phyloP scores from a whole-genome alignment of 148 eudicot species.

The Chenopodium album region DNA sequence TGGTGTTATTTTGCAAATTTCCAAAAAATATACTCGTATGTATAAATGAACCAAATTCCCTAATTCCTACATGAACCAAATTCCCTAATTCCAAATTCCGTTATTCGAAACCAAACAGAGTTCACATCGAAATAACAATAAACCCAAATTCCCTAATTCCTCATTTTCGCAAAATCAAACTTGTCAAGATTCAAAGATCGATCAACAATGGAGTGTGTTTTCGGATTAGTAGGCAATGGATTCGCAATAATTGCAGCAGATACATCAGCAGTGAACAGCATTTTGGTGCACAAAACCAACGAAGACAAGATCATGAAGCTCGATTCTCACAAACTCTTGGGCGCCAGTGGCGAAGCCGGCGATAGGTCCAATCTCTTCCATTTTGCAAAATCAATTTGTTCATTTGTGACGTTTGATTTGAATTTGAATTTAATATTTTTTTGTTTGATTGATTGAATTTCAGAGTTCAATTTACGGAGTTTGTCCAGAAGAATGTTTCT shows the following conservation, averaged over 20 bases:
- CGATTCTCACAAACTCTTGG: slow-evolving; percentile 90
- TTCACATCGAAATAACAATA: no score
- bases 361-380: slow-evolving; percentile 49
- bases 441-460: slow-evolving; percentile 3
- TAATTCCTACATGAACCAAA: no score
- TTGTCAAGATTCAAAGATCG: neutral
- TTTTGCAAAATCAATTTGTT: no score
- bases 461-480: slow-evolving; percentile 91
- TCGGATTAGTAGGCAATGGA: slow-evolving; percentile 73
- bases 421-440: neutral
- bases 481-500: slow-evolving; percentile 65
- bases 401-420: neutral
- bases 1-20: no score
- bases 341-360: slow-evolving; percentile 87
- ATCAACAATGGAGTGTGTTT: slow-evolving; percentile 71
- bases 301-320: slow-evolving; percentile 86
- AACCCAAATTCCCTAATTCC: neutral
- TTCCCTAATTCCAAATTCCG: no score
- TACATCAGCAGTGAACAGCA: slow-evolving; percentile 78
- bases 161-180: slow-evolving; percentile 3
- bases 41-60: no score
- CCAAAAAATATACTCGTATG: no score
- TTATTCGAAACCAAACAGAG: no score
- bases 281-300: slow-evolving; percentile 73
- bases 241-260: slow-evolving; percentile 82